Base-by-base conservation (phyloP, 2,329 filamentous ascomycete species). In the Curvularia sp. region DNA sequence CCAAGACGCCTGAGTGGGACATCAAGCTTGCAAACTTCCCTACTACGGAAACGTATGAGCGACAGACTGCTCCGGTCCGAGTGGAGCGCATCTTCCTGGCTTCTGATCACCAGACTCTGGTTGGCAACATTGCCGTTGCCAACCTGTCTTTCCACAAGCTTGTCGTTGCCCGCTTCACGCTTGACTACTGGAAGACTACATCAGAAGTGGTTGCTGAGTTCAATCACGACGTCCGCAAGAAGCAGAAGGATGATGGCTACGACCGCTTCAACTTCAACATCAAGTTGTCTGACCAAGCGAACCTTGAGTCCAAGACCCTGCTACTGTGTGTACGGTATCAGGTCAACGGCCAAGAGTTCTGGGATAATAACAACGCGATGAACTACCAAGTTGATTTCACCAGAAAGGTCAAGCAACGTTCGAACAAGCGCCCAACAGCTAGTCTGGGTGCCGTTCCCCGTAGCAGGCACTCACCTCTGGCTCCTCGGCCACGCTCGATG, bases 131-230 rank as follows among this genome's bases (percentile, higher is more conserved):
- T 51, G 90, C 88, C 7, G 93, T 96, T 21, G 88, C 89, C 74
- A 99, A 99, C 77, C 79, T 98, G 42, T 87, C 93, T 0, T 99
- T 96, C 79, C 86, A 93, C 53, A 99, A 99, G 79, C 78, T 83
- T 5, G 92, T 99, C 53, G 87, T 90, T n/a, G 94, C 92, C 76
- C 88, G 95, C 49, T 99, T 99, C 77, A 99, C 95, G 0, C 85
- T 97, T 46, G 95, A 99, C 77, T 95, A 96, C 80, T 99, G 95
- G 95, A 97, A 96, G 83, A 99, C 95, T 0, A 96, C 93, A 0
- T 99, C 95, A 0, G 95, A 99, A 75, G 90, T 98, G 1, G 84
- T 85, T 36, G 94, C 92, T n/a, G 93, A 97, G 70, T 99, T 87
- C 80, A 89, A 88, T 74, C 86, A 91, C 61, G 91, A 95, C 78